Evolutionary conservation across 306 rosid genomes (phyloP), one percentile per base, ranked within the genome.

Genomic region (Amphicarpaea edgeworthii): DNA sequence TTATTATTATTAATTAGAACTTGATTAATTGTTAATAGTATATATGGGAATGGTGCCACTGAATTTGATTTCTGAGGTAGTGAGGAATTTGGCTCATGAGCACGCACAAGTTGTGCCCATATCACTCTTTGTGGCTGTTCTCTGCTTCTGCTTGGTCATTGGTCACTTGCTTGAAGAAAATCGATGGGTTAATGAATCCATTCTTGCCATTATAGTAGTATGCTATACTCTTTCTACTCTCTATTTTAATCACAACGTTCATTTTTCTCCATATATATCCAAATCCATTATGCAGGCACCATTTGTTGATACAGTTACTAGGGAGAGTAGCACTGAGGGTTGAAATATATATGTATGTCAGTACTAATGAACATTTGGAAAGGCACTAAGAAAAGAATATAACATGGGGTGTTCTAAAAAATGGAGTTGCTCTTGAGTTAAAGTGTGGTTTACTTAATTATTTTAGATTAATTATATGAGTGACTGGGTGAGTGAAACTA

Each of bases 141-240:
- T 95, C 7, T 92, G 96, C 70, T 78, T 92, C 1, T 90, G 96
- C 70, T 61, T 95, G 58, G 57, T 92, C 72, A 47, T 92, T 59
- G 96, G 98, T 59, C 92, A 95, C 80, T 85, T 92, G 88, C 81
- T 95, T 7, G 90, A 88, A 76, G 88, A 83, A 77, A 89, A 80
- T 30, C 90, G 92, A 41, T 95, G 98, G 96, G 80, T 95, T 40
- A 95, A 95, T 72, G 97, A 95, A 73, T 95, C 97, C 60, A 90
- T 95, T 66, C 85, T 88, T 6, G 96, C 98, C 87, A 92, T 95
- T 86, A 8, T 90, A 75, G 62, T 87, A 8, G 98, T 95, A 77
- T 68, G 81, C 17, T 4, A 9, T 40, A 76, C 34, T 4, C 16
- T 19, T 38, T 12, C 0, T 8, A 20, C 19, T 62, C 73, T 59